Percentiles rank a stretch among this genome's conserved stretches.
phyloP scores from a whole-genome alignment of 2,329 filamentous ascomycete genomes.

The Aspergillus piperis region DNA sequence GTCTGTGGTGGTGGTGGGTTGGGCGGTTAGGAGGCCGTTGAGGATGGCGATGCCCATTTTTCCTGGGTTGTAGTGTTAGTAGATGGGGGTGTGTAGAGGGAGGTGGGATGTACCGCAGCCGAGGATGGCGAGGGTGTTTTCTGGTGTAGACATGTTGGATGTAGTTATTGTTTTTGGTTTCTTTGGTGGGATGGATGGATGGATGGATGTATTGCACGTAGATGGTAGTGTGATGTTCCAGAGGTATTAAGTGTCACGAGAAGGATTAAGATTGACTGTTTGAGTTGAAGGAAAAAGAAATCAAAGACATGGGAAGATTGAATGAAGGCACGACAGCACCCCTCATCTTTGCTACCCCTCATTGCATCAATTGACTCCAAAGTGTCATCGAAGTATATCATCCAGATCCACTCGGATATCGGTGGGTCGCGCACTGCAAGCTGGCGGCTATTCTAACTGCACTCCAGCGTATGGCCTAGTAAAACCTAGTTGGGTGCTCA shows the following conservation, averaged over 20 bases:
- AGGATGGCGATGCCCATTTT: conserved; percentile 9
- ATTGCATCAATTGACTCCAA: background rate
- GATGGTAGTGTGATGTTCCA: background rate
- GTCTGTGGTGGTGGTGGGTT: background rate
- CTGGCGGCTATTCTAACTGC: background rate
- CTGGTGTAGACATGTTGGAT: background rate
- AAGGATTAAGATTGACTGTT: background rate
- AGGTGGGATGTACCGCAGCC: background rate
- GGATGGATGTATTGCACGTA: background rate
- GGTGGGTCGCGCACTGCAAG: background rate
- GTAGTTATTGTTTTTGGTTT: background rate
- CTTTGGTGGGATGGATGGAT: background rate
- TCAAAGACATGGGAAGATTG: background rate
- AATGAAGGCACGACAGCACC: background rate
- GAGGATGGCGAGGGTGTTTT: conserved; percentile 2
- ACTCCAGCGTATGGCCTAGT: background rate
- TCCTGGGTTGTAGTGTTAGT: background rate
- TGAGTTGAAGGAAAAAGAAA: background rate
- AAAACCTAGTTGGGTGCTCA: background rate
- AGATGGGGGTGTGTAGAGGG: background rate
- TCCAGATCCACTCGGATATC: background rate
- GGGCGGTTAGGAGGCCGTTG: background rate
- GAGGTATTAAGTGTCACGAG: background rate
- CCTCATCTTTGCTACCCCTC: background rate
- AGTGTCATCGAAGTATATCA: background rate